These are phyloP conservation scores for Trichoderma guizhouense DNA, from an alignment of 2,329 filamentous ascomycete genomes.

Conservation along the genomic window DNA sequence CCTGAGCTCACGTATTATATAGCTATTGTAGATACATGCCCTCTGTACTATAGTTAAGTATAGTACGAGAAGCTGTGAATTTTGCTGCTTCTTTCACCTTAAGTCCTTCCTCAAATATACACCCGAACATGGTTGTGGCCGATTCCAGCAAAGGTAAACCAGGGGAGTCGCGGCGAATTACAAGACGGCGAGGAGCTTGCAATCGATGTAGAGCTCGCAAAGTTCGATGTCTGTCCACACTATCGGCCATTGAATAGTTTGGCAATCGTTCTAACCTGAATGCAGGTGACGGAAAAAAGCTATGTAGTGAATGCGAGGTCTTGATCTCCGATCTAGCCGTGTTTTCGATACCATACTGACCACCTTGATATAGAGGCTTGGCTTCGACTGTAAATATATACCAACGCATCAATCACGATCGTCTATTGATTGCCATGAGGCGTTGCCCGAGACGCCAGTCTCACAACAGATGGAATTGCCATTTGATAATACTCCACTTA, in stretches of 20 bases:
- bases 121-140: not conserved
- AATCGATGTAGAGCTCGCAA: not conserved
- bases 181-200: not conserved
- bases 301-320: not conserved
- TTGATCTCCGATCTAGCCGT: not conserved
- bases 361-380: not conserved
- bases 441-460: not conserved
- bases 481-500: not conserved
- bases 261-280: not conserved
- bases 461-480: not conserved
- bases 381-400: not conserved
- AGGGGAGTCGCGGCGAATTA: not conserved
- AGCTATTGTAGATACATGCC: not conserved
- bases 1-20: not conserved
- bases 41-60: not conserved
- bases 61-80: not conserved
- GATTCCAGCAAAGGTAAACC: not conserved
- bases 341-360: not conserved
- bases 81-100: not conserved
- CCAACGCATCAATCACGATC: not conserved
- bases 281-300: not conserved
- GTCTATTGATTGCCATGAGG: not conserved
- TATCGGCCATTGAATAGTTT: not conserved
- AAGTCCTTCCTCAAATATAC: not conserved
- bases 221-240: not conserved